Evolutionary conservation across 495 filamentous ascomycete genomes (phyloP), one percentile per base, ranked within the genome.

Genomic region (Aspergillus olivimuriae): DNA sequence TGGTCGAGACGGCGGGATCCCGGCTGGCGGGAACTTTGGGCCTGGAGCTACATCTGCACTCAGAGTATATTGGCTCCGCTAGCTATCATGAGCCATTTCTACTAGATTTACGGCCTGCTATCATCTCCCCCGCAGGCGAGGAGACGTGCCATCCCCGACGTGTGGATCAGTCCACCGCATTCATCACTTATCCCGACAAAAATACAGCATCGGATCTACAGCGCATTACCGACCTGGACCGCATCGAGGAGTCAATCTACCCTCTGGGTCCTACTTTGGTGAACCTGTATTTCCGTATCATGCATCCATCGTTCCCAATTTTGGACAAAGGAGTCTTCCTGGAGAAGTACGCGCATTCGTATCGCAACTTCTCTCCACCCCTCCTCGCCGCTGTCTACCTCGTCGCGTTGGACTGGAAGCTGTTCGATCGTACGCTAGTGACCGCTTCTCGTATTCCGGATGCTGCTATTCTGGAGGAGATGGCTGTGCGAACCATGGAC

Each of bases 371-470:
- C 58, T 84, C 84, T 17, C 83, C 87, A 18, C 74, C 84, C 3
- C 72, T 90, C 5, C 68, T 92, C 12, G 86, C 87, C n/a, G 86
- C 84, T 34, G 80, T 92, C 47, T 92, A 92, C 53, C 77, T 89
- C 38, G 68, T 91, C 19, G 87, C 84, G 4, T 75, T 89, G 49
- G 84, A 86, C 54, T 92, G 86, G 83, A 89, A 84, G 86, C 71
- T 77, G n/a, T 76, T 82, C 52, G 83, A 81, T 47, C 72, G 79
- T 79, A 19, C 68, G 86, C 23, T 69, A 72, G 14, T 50, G 56
- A 31, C 63, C 69, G 18, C 74, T 0, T 73, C 48, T 34, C 26
- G 36, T 4, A 26, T 34, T 11, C 84, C 85, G 8, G 77, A 89
- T 60, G 65, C 82, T 39, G 63, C 67, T 15, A 69, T 75, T 47